These are phyloP conservation scores for Mortierella sp. DNA, from an alignment of 371 early-diverging fungal species.

Conservation along the genomic window DNA sequence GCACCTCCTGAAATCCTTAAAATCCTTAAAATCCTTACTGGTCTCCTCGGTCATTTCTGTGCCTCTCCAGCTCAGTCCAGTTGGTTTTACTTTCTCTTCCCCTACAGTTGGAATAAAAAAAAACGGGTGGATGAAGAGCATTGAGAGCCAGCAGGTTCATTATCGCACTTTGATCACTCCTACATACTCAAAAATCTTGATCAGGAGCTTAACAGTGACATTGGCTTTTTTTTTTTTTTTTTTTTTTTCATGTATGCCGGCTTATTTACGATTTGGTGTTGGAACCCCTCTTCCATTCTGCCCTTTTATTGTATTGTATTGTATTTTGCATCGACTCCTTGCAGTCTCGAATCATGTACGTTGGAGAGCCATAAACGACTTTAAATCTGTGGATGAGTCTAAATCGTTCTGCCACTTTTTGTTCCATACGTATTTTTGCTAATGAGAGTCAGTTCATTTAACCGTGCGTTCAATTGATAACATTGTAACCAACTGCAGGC, in stretches of 20 bases:
- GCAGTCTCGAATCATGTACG: background rate
- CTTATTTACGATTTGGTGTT: background rate
- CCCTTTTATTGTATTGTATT: background rate
- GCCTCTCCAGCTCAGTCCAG: background rate
- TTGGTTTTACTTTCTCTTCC: slow-evolving; percentile 7
- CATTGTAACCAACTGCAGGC: background rate
- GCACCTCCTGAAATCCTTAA: slow-evolving; percentile 13
- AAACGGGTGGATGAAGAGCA: background rate
- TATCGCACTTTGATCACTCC: slow-evolving; percentile 7
- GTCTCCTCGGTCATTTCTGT: slow-evolving; percentile 2
- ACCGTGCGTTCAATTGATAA: background rate
- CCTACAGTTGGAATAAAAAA: slow-evolving; percentile 18
- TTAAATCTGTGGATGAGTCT: background rate
- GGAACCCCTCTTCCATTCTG: background rate
- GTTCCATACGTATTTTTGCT: background rate
- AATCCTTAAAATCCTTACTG: background rate
- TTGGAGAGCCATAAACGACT: background rate
- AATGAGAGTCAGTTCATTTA: too few relatives aligned
- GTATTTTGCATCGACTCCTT: background rate
- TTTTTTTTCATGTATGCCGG: background rate
- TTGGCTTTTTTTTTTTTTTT: background rate
- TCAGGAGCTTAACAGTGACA: background rate
- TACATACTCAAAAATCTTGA: background rate
- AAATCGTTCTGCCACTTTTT: background rate
- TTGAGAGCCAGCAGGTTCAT: slow-evolving; percentile 17